Evolutionary conservation across 805 yeast genomes (phyloP), one percentile per base, ranked within the genome.

Genomic region (Candida montana): DNA sequence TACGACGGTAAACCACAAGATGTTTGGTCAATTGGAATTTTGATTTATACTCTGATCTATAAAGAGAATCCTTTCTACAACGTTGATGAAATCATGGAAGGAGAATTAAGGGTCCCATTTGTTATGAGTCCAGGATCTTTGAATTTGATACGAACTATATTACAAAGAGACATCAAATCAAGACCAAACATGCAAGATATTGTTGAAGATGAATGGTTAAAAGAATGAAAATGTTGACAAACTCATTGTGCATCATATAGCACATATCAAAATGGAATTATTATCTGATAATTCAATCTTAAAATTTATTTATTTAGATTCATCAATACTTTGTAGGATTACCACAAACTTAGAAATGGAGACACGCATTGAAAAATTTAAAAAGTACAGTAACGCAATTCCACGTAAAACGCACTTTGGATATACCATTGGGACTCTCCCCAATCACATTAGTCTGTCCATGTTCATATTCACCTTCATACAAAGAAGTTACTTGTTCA

Each of bases 61-160:
- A 87, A 90, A 58, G 98, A 93, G 58, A 90, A 91, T 54, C 99
- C 99, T 8, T 93, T 91, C 55, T 87, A 88, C 61, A 89, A 87
- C 58, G 95, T 90, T 37, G 97, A 91, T 61, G 98, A 90, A 60
- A 93, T 93, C 40, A 78, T 90, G 77, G 96, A 88, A 50, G 96
- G 95, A 1, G 90, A 83, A 36, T 63, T 90, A 47, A 72, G 85
- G 35, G 68, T 88, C 31, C 95, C 95, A 1, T 69, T 65, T 46
- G 70, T 74, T n/a, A 55, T 65, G 31, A 79, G 86, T 53, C 80
- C 74, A 1, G 74, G 68, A 2, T 77, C 90, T 51, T 64, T 77
- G 21, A 69, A 68, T 5, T 67, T 90, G 57, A 83, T 90, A 33
- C 66, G 67, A 44, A 68, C 57, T 51, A 85, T 90, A 33, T 68